Conservation (phyloP, 1,284 basidiomycete genomes). For the Schizopora paradoxa region DNA sequence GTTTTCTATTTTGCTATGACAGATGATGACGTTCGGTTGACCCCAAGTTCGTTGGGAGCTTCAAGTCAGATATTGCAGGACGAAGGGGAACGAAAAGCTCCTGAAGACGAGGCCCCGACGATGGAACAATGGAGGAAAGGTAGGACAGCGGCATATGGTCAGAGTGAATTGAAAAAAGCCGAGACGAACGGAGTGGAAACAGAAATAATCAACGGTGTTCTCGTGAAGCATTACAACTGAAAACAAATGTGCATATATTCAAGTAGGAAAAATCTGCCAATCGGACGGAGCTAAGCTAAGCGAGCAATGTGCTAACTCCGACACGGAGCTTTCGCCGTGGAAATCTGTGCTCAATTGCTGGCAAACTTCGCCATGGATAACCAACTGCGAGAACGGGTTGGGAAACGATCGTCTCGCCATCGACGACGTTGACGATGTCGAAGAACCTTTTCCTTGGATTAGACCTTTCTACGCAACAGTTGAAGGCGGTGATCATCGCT, state of each 20-base stretch:
- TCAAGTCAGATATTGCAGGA: slow-evolving; percentile 38
- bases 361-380: too few species aligned
- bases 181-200: slow-evolving; percentile 38
- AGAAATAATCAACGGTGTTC: slow-evolving; percentile 40
- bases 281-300: background rate
- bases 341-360: too few species aligned
- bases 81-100: slow-evolving; percentile 28
- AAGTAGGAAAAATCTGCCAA: background rate
- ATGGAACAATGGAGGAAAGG: slow-evolving; percentile 34
- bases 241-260: background rate
- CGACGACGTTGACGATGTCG: too few species aligned
- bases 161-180: slow-evolving; percentile 29
- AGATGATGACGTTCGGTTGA: slow-evolving; percentile 33
- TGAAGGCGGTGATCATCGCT: slow-evolving; percentile 72
- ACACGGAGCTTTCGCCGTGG: too few species aligned
- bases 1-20: slow-evolving; percentile 47
- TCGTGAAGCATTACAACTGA: slow-evolving; percentile 47
- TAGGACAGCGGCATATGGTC: slow-evolving; percentile 34
- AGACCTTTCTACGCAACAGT: slow-evolving; percentile 84
- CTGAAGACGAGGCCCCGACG: slow-evolving; percentile 30
- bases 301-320: too few species aligned
- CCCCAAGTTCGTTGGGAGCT: slow-evolving; percentile 31
- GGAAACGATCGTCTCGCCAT: too few species aligned
- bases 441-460: slow-evolving; percentile 85
- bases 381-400: too few species aligned